Percentiles rank a stretch among this genome's conserved stretches.
Evolutionary conservation across 352 stramenopile genomes (phyloP).

Genomic region (Pythium biforme): DNA sequence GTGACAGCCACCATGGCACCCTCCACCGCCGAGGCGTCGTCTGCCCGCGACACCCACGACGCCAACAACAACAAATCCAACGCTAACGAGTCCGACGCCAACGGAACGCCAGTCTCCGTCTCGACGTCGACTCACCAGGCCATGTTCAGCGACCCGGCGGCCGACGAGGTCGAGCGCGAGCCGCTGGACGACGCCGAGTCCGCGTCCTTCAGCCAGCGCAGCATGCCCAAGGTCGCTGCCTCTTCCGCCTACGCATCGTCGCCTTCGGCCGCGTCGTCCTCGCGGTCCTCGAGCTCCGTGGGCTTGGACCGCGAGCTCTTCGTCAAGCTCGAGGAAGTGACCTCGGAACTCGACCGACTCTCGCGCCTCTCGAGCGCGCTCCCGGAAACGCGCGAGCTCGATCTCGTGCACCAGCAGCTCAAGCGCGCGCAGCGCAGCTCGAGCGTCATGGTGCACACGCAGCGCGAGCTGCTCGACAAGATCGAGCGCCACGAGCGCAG

Average conservation of each 20-base stretch:
- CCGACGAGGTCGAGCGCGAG: slow-evolving; percentile 11
- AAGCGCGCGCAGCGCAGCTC: slow-evolving; percentile 40
- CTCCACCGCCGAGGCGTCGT: slow-evolving; percentile 5
- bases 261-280: slow-evolving; percentile 1
- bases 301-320: slow-evolving; percentile 60
- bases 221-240: background rate
- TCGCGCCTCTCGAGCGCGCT: slow-evolving; percentile 31
- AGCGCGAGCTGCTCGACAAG: slow-evolving; percentile 65
- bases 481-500: slow-evolving; percentile 66
- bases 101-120: background rate
- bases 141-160: background rate
- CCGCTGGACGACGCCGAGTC: background rate
- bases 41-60: background rate
- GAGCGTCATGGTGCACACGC: slow-evolving; percentile 39
- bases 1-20: slow-evolving; percentile 5
- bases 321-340: slow-evolving; percentile 56
- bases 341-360: slow-evolving; percentile 42
- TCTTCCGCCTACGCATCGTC: background rate
- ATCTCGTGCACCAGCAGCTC: slow-evolving; percentile 42
- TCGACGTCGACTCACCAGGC: background rate
- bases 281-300: slow-evolving; percentile 7
- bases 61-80: no score
- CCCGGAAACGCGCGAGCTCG: slow-evolving; percentile 39
- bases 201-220: background rate
- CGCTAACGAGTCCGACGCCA: background rate